Evolutionary conservation across 352 stramenopile genomes (phyloP).

Genomic region (Globisporangium rhizosaccharum): DNA sequence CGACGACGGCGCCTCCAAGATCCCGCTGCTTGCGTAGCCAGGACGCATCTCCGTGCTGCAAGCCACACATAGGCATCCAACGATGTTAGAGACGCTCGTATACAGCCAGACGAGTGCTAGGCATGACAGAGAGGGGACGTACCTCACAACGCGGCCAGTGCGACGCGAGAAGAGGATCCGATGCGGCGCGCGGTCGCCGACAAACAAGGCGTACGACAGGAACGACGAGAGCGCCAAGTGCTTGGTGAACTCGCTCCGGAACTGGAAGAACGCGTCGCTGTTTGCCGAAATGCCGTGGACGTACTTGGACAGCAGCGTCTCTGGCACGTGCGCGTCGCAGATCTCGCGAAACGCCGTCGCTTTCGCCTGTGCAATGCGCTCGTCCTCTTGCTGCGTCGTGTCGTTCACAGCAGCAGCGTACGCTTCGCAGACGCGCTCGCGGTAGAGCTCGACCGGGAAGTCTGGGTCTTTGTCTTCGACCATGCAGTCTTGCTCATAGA

Average conservation of each 20-base stretch:
- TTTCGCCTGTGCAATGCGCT: constrained; percentile 57
- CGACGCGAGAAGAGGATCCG: constrained; percentile 77
- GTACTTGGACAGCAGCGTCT: constrained; percentile 84
- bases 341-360: constrained; percentile 74
- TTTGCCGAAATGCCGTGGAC: constrained; percentile 67
- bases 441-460: constrained; percentile 74
- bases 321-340: constrained; percentile 69
- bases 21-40: constrained; percentile 75
- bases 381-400: constrained; percentile 50
- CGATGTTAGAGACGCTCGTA: neutral
- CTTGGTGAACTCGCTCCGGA: constrained; percentile 84
- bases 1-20: constrained; percentile 68
- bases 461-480: constrained; percentile 68
- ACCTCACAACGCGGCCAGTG: constrained; percentile 74
- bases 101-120: neutral
- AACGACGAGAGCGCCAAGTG: constrained; percentile 83
- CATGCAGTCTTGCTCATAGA: constrained; percentile 79
- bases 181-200: constrained; percentile 80
- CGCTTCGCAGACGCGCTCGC: constrained; percentile 63
- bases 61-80: constrained; percentile 1
- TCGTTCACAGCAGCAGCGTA: constrained; percentile 36
- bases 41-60: constrained; percentile 80
- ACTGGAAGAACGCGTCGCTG: constrained; percentile 82
- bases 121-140: neutral
- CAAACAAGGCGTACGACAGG: constrained; percentile 81